phyloP scores from a whole-genome alignment of 805 yeast species.

The Starmera amethionina region DNA sequence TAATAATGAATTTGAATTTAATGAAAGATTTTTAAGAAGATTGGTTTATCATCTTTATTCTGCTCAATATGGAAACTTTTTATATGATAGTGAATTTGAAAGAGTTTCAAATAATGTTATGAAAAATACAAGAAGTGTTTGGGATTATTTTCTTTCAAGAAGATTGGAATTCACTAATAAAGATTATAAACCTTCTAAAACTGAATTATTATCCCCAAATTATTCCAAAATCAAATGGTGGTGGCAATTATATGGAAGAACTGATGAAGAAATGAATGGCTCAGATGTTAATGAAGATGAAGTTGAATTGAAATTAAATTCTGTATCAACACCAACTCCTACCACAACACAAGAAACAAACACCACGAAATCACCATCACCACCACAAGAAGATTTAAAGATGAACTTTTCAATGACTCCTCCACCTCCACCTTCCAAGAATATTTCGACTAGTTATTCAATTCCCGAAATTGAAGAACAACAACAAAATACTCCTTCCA shows the following conservation, averaged over 20 bases:
- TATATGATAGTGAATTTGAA: conserved; percentile 68
- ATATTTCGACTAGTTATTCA: conserved; percentile 1
- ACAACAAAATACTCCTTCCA: background rate
- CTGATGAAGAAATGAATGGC: conserved; percentile 56
- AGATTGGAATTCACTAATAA: conserved; percentile 56
- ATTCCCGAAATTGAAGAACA: conserved; percentile 1
- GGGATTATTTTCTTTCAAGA: conserved; percentile 89
- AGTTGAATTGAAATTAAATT: background rate
- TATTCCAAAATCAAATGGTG: conserved; percentile 70
- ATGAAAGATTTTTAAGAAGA: conserved; percentile 78
- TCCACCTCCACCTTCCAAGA: conserved; percentile 4
- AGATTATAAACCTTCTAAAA: conserved; percentile 25
- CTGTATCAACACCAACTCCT: too few species aligned
- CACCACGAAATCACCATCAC: background rate
- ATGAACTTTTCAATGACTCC: conserved; percentile 10
- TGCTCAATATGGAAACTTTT: conserved; percentile 90
- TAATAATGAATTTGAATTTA: conserved; percentile 73
- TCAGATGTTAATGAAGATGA: background rate
- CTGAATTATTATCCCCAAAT: conserved; percentile 45
- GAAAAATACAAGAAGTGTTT: conserved; percentile 60
- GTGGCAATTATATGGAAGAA: conserved; percentile 75
- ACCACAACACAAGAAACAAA: background rate
- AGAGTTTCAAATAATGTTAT: conserved; percentile 31
- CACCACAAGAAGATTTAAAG: background rate
- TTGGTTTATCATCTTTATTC: conserved; percentile 82